These are phyloP conservation scores for Garcia nutans DNA, from an alignment of 345 rosid species.

Conservation along the genomic window DNA sequence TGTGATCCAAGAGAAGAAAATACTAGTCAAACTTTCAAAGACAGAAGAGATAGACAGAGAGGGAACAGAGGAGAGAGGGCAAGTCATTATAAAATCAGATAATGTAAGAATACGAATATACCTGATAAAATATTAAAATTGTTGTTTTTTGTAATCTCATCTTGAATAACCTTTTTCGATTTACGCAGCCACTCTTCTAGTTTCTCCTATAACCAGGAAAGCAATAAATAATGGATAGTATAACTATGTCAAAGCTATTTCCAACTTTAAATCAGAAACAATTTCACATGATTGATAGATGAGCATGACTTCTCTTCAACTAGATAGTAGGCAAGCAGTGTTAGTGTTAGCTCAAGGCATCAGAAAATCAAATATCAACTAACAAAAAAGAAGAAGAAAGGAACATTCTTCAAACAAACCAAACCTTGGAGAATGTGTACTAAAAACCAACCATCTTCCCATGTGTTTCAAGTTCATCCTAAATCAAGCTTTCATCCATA, in stretches of 20 bases:
- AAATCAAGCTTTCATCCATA: too few relatives aligned
- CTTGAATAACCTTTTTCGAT: slow-evolving; percentile 60
- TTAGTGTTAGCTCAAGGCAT: background rate
- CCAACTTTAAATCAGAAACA: background rate
- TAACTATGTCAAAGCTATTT: background rate
- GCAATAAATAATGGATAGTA: slow-evolving; percentile 2
- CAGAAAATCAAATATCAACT: background rate
- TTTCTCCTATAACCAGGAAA: slow-evolving; percentile 65
- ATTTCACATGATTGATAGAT: background rate
- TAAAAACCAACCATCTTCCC: too few relatives aligned
- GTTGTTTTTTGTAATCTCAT: slow-evolving; percentile 48
- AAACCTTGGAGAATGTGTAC: too few relatives aligned
- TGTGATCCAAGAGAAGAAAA: background rate
- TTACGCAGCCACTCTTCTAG: slow-evolving; percentile 89
- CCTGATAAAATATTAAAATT: slow-evolving; percentile 55
- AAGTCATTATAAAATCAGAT: background rate
- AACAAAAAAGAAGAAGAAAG: too few relatives aligned
- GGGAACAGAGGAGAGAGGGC: background rate
- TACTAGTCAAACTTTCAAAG: background rate
- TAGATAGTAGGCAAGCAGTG: background rate
- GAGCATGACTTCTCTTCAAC: background rate
- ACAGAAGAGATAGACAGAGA: background rate
- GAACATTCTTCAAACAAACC: too few relatives aligned
- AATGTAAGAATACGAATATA: slow-evolving; percentile 28
- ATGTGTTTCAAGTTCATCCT: too few relatives aligned